Conservation (phyloP, 495 filamentous ascomycete genomes). For the Bryoglossum gracile region DNA sequence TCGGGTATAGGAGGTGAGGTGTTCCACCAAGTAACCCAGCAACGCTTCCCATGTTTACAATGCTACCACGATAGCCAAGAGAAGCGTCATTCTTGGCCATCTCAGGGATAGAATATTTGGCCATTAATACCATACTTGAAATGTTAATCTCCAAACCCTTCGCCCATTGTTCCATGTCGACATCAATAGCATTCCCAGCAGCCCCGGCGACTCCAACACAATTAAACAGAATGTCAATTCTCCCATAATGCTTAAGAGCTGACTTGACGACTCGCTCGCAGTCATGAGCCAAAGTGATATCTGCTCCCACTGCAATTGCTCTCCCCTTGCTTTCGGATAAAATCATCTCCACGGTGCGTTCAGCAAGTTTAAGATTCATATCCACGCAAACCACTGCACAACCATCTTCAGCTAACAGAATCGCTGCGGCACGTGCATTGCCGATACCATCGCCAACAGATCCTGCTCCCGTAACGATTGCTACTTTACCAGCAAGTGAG, state of each 20-base stretch:
- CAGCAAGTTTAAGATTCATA: slow-evolving; percentile 36
- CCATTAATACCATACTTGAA: slow-evolving; percentile 51
- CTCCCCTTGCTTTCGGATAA: slow-evolving; percentile 38
- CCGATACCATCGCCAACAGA: slow-evolving; percentile 45
- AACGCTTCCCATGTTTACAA: slow-evolving; percentile 53
- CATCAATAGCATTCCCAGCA: slow-evolving; percentile 44
- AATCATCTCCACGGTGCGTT: slow-evolving; percentile 43
- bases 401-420: slow-evolving; percentile 49
- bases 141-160: slow-evolving; percentile 50
- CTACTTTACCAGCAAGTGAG: slow-evolving; percentile 35
- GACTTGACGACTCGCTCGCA: background rate
- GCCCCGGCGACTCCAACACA: slow-evolving; percentile 50
- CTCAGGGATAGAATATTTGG: slow-evolving; percentile 44
- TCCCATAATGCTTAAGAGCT: background rate
- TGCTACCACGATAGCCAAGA: slow-evolving; percentile 29
- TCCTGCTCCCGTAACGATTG: slow-evolving; percentile 55
- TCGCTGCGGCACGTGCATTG: slow-evolving; percentile 50
- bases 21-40: slow-evolving; percentile 51
- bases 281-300: background rate
- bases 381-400: slow-evolving; percentile 49
- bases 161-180: slow-evolving; percentile 46
- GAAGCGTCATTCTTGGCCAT: slow-evolving; percentile 41
- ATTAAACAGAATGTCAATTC: slow-evolving; percentile 47
- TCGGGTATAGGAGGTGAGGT: slow-evolving; percentile 53
- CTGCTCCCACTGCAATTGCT: slow-evolving; percentile 17